These are phyloP conservation scores for Jamesozyma rosinii DNA, from an alignment of 805 yeast species.

Conservation along the genomic window DNA sequence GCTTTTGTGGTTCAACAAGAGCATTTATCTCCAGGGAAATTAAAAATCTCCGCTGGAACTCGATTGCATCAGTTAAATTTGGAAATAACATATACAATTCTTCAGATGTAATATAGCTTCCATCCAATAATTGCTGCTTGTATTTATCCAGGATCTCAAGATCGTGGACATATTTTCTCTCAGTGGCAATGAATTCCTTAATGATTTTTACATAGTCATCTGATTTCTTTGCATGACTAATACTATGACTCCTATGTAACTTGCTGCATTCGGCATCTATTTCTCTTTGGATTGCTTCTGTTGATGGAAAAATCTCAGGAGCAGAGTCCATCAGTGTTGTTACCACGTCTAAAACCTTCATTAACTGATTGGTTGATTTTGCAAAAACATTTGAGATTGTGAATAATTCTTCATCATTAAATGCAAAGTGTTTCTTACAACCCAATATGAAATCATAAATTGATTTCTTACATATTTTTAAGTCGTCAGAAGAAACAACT, in stretches of 20 bases:
- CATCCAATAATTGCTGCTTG: constrained; percentile 54
- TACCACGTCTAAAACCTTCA: constrained; percentile 68
- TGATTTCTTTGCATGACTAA: constrained; percentile 23
- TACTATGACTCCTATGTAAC: constrained; percentile 3
- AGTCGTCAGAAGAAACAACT: constrained; percentile 65
- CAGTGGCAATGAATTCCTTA: constrained; percentile 78
- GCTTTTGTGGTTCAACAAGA: constrained; percentile 59
- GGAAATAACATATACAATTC: constrained; percentile 78
- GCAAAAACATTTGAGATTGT: constrained; percentile 85
- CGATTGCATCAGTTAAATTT: constrained; percentile 70
- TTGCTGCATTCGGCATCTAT: constrained; percentile 14
- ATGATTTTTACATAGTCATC: constrained; percentile 49
- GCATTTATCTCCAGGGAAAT: constrained; percentile 86
- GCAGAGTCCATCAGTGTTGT: constrained; percentile 50
- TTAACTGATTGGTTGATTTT: constrained; percentile 66
- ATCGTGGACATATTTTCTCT: constrained; percentile 87
- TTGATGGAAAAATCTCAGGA: constrained; percentile 34
- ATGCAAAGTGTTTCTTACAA: constrained; percentile 64
- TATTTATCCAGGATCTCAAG: constrained; percentile 64
- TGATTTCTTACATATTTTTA: constrained; percentile 76
- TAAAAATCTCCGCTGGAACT: constrained; percentile 82
- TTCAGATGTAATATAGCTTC: constrained; percentile 66
- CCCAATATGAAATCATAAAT: constrained; percentile 85
- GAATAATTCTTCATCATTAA: constrained; percentile 75
- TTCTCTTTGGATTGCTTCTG: constrained; percentile 23